Conservation (phyloP, 495 filamentous ascomycete species). For the Melanomma pulvis-pyrius region DNA sequence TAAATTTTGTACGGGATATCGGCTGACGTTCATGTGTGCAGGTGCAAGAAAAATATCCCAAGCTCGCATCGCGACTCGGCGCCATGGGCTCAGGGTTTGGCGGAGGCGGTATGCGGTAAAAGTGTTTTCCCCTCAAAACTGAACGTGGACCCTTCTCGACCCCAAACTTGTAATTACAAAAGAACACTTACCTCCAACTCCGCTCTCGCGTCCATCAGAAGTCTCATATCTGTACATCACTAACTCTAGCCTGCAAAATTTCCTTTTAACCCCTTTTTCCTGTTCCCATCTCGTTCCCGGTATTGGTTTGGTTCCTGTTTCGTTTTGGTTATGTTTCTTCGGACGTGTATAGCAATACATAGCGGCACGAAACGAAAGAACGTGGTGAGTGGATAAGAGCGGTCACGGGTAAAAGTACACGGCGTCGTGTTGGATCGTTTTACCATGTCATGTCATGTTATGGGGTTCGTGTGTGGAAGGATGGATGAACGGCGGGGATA, state of each 20-base stretch:
- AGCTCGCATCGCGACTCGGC: conserved; percentile 80
- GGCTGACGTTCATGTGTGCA: background rate
- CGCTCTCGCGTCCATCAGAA: background rate
- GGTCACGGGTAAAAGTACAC: background rate
- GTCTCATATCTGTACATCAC: background rate
- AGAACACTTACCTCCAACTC: background rate
- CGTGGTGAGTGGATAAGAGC: background rate
- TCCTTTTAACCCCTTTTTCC: background rate
- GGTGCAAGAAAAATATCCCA: conserved; percentile 97
- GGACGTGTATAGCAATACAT: too few relatives aligned
- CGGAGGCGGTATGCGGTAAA: conserved; percentile 44
- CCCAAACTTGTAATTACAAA: background rate
- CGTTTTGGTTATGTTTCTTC: background rate
- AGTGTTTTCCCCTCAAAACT: background rate
- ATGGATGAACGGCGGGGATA: background rate
- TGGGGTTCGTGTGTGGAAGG: too few relatives aligned
- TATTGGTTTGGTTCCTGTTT: background rate
- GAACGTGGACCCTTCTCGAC: background rate
- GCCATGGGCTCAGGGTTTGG: conserved; percentile 62
- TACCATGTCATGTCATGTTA: too few relatives aligned
- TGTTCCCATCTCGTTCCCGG: background rate
- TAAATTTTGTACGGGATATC: background rate
- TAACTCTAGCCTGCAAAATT: background rate
- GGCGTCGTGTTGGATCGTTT: background rate
- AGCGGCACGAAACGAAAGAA: too few relatives aligned